Base-by-base conservation (phyloP, 305 asterid species). In the Fraxinus paxiana region DNA sequence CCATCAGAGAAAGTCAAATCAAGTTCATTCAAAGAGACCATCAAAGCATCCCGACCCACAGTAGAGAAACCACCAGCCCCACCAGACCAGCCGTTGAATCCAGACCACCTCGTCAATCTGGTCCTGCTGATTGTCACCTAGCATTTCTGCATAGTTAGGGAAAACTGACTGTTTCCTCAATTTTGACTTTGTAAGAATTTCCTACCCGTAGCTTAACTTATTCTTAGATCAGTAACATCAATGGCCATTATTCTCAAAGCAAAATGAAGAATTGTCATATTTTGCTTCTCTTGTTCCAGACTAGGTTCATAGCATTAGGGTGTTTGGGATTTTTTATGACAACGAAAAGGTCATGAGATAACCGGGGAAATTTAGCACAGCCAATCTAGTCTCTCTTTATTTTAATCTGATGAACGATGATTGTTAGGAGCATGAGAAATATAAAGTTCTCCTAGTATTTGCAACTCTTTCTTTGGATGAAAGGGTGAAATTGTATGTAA, bases 101-200 rank as follows among this genome's bases (percentile, higher is more conserved):
- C 34, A 73, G 74, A 43, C 84, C 80, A 78, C 43, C 88, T 72
- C 24, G 73, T 30, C 56, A 81, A 59, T 75, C 84, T 51, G 65
- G 22, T 6, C 69, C 78, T 73, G 13, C 38, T 41, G 88, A 82
- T 75, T 33, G 6, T 33, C 8, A 26, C 94, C 90, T 37, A 83
- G 86, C 84, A 87, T 91, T 43, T 93, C 96, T 51, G 97, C 98
- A 6, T 88, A 88, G 41, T n/a, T 33, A 83, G 43, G 30, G 34
- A 24, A 37, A 33, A 13, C 10, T 28, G 72, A 67, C 24, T 1
- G n/a, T 56, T 30, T 2, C 73, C 37, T 70, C 38, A 9, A 13
- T 5, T 26, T 79, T 43, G 30, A 26, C 38, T 69, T 30, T 17
- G 79, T 33, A 6, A 72, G 72, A 59, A 17, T 20, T 22, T 17